A percentile compares a stretch with the other conserved stretches of the same genome.
Conservation (phyloP, 768 basidiomycete genomes). For the Solioccasus polychromus region DNA sequence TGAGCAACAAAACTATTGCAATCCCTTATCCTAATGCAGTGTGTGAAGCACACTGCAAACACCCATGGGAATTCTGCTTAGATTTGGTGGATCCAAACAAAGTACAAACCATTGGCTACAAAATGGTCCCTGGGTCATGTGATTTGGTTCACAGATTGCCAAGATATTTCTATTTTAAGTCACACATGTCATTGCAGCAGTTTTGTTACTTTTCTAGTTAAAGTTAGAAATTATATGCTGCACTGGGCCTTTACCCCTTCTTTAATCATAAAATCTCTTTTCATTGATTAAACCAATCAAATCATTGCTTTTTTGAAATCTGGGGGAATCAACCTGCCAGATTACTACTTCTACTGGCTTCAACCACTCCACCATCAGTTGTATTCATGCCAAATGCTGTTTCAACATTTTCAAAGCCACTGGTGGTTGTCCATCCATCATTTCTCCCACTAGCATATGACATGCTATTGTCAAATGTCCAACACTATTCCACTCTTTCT, state of each 20-base stretch:
- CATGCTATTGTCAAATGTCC: too few species aligned
- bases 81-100: background rate
- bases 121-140: background rate
- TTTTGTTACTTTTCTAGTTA: too few species aligned
- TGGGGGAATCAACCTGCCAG: too few species aligned
- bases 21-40: too few species aligned
- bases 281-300: background rate
- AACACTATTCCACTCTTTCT: too few species aligned
- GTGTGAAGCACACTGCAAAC: too few species aligned
- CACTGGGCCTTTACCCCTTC: too few species aligned
- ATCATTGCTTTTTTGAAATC: background rate
- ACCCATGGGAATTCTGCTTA: too few species aligned
- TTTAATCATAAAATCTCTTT: background rate
- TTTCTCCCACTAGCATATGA: background rate
- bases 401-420: background rate
- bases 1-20: too few species aligned
- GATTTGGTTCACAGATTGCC: background rate
- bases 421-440: background rate
- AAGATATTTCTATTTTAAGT: background rate
- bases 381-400: background rate
- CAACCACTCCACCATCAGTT: background rate
- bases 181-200: too few species aligned
- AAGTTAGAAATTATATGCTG: too few species aligned
- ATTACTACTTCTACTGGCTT: background rate
- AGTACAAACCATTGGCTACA: background rate